These are phyloP conservation scores for Phylloporus rhodoxanthus DNA, from an alignment of 768 basidiomycete genomes.

Conservation along the genomic window DNA sequence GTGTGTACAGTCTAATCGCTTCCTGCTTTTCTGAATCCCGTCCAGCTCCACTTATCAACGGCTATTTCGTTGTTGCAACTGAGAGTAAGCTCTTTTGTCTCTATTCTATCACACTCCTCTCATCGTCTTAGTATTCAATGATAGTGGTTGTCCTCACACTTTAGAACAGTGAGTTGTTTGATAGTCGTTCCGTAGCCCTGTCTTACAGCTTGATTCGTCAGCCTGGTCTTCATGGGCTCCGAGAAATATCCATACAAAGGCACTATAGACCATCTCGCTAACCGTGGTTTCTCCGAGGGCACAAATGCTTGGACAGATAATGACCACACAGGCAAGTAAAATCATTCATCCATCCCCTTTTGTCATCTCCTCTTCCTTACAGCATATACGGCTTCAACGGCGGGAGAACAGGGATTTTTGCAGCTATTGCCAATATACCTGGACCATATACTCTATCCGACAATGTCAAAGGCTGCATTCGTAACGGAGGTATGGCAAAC, in stretches of 20 bases:
- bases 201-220: constrained; percentile 25
- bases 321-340: constrained; percentile 58
- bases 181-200: neutral
- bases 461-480: constrained; percentile 80
- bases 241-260: constrained; percentile 96
- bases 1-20: constrained; percentile 14
- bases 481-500: constrained; percentile 48
- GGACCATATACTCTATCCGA: constrained; percentile 96
- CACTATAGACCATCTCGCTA: constrained; percentile 90
- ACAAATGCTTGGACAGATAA: constrained; percentile 98
- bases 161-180: constrained; percentile 73
- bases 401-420: constrained; percentile 87
- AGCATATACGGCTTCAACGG: constrained; percentile 93
- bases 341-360: neutral
- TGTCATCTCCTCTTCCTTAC: neutral
- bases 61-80: constrained; percentile 84
- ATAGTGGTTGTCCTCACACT: constrained; percentile 93
- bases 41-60: constrained; percentile 81
- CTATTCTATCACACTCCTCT: neutral
- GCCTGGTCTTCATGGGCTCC: constrained; percentile 92
- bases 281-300: constrained; percentile 86
- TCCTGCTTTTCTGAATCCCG: constrained; percentile 12
- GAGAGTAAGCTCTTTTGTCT: constrained; percentile 56
- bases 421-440: constrained; percentile 85
- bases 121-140: constrained; percentile 69